Percentiles rank a stretch among this genome's conserved stretches.
phyloP scores from a whole-genome alignment of 768 basidiomycete species.

The Lactifluus subvellereus region DNA sequence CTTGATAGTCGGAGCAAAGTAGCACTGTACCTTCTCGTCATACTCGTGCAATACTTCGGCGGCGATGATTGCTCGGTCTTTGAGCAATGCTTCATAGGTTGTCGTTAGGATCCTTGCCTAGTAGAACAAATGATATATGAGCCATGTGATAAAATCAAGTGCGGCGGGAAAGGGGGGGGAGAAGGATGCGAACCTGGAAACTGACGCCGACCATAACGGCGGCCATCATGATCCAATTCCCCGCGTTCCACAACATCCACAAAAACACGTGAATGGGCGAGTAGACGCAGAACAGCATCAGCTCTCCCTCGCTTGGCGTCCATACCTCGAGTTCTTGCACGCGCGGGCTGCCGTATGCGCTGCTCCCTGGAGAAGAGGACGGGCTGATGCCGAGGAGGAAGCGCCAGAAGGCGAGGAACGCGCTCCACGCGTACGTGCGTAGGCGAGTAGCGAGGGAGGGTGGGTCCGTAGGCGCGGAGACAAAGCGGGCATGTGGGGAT shows the following conservation, averaged over 20 bases:
- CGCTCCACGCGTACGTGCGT: constrained; percentile 39
- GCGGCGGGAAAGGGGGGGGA: not conserved
- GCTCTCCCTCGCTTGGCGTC: constrained; percentile 68
- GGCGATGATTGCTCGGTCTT: constrained; percentile 69
- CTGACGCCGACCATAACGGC: constrained; percentile 63
- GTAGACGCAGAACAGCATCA: constrained; percentile 65
- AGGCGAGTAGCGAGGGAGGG: constrained; percentile 32
- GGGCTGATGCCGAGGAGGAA: constrained; percentile 62
- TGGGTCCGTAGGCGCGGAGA: constrained; percentile 43
- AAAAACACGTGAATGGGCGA: constrained; percentile 70
- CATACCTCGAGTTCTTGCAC: constrained; percentile 79
- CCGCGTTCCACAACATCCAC: constrained; percentile 63
- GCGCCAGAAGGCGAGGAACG: constrained; percentile 52
- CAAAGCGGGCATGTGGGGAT: constrained; percentile 65
- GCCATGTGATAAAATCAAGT: not conserved
- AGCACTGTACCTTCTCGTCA: constrained; percentile 56
- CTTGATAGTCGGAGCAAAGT: not conserved
- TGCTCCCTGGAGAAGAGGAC: constrained; percentile 18
- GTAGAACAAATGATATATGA: not conserved
- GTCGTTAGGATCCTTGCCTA: constrained; percentile 48
- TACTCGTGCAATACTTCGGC: constrained; percentile 84
- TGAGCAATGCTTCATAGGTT: constrained; percentile 59
- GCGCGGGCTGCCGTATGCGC: constrained; percentile 27
- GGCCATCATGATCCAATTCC: constrained; percentile 72
- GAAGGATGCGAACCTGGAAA: constrained; percentile 46